Percentiles rank a stretch among this genome's conserved stretches.
phyloP scores from a whole-genome alignment of 2,329 filamentous ascomycete species.

The Penicillium sp. region DNA sequence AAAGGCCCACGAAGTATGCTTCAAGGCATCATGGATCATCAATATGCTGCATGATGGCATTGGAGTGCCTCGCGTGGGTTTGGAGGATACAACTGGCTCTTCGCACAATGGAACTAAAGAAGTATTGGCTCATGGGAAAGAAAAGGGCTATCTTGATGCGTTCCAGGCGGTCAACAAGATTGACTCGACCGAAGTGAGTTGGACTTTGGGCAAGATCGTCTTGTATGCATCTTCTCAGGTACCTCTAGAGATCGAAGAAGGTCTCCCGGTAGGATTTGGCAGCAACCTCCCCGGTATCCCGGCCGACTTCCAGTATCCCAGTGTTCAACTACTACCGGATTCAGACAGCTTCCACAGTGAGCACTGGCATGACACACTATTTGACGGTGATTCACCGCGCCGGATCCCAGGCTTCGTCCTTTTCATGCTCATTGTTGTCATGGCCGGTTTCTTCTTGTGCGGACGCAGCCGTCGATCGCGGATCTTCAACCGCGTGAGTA shows the following conservation, averaged over 20 bases:
- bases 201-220: slow-evolving; percentile 96
- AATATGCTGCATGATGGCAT: slow-evolving; percentile 96
- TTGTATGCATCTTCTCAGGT: slow-evolving; percentile 91
- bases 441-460: slow-evolving; percentile 71
- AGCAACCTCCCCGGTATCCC: slow-evolving; percentile 72
- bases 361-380: slow-evolving; percentile 62
- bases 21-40: slow-evolving; percentile 97
- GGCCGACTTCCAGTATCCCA: slow-evolving; percentile 77
- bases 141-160: slow-evolving; percentile 74
- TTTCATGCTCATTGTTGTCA: slow-evolving; percentile 70
- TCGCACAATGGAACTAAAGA: slow-evolving; percentile 71
- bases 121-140: slow-evolving; percentile 65
- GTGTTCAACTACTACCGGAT: slow-evolving; percentile 38
- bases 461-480: slow-evolving; percentile 73
- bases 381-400: slow-evolving; percentile 65
- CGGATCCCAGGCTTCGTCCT: slow-evolving; percentile 72
- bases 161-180: slow-evolving; percentile 95
- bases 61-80: slow-evolving; percentile 79
- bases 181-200: slow-evolving; percentile 86
- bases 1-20: slow-evolving; percentile 84
- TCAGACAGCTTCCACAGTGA: slow-evolving; percentile 42
- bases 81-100: slow-evolving; percentile 62
- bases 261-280: slow-evolving; percentile 85
- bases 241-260: slow-evolving; percentile 59
- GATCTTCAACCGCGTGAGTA: slow-evolving; percentile 57